Percentiles rank a stretch among this genome's conserved stretches.
Evolutionary conservation across 2,329 filamentous ascomycete species (phyloP).

Genomic region (Westerdykella sp.): DNA sequence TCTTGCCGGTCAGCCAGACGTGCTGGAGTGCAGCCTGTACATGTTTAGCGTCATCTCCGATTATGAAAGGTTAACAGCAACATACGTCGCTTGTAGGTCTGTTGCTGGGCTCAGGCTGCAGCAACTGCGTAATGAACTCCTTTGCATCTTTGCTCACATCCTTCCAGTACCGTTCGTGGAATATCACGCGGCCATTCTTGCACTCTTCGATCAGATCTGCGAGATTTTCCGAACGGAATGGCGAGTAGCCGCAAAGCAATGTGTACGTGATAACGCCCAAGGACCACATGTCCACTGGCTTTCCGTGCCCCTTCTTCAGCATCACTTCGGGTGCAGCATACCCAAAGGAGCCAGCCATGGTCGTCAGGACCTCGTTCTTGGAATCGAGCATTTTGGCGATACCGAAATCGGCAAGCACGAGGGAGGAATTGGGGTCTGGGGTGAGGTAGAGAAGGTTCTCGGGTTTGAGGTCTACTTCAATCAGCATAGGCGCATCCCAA

Average conservation of each 20-base stretch:
- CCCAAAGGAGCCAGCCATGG: conserved; percentile 97
- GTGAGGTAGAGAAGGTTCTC: conserved; percentile 96
- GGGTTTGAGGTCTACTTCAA: conserved; percentile 75
- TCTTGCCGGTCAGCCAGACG: conserved; percentile 85
- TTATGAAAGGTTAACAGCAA: neutral
- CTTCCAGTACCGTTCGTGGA: conserved; percentile 98
- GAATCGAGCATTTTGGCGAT: conserved; percentile 97
- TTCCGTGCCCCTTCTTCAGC: conserved; percentile 95
- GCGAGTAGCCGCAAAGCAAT: conserved; percentile 93
- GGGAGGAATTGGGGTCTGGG: conserved; percentile 65
- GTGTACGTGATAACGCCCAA: conserved; percentile 98
- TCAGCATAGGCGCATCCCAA: conserved; percentile 14
- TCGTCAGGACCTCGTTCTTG: conserved; percentile 86
- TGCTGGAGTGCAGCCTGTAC: conserved; percentile 68
- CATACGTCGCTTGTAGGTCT: conserved; percentile 71
- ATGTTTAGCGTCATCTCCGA: neutral
- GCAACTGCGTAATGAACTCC: conserved; percentile 77
- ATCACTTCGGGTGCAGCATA: conserved; percentile 98
- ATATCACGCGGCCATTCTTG: conserved; percentile 73
- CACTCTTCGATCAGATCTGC: conserved; percentile 93
- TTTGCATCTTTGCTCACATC: conserved; percentile 95
- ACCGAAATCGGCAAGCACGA: conserved; percentile 94
- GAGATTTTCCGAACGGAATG: conserved; percentile 91
- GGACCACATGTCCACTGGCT: conserved; percentile 99
- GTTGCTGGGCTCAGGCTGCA: conserved; percentile 70